These are phyloP conservation scores for Apiotrichum laibachii DNA, from an alignment of 1,284 basidiomycete genomes.

Conservation along the genomic window DNA sequence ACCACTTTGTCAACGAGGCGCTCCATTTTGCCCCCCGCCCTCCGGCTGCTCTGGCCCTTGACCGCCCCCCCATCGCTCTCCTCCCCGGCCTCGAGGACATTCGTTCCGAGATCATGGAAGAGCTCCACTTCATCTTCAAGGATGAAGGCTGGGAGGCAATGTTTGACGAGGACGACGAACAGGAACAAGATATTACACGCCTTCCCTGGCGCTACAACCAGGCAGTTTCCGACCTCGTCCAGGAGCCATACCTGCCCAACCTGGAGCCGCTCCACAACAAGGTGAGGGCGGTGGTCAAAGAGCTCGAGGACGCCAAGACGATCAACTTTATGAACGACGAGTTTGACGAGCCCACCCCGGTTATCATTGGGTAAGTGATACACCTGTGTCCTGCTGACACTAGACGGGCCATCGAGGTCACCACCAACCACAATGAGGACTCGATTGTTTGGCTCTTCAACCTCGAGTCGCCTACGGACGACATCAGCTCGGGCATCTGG, in stretches of 20 bases:
- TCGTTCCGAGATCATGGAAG: background rate
- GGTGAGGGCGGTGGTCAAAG: too few relatives aligned
- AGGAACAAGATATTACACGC: background rate
- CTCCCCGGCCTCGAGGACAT: background rate
- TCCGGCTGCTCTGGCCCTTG: background rate
- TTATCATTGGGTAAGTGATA: background rate
- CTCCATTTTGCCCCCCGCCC: background rate
- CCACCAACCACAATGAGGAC: background rate
- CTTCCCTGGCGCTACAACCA: too few relatives aligned
- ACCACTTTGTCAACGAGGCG: conserved; percentile 1
- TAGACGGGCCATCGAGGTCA: background rate
- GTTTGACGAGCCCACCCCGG: background rate
- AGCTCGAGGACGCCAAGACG: too few relatives aligned
- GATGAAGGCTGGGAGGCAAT: background rate
- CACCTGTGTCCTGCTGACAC: background rate
- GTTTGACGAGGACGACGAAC: background rate
- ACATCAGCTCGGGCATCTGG: background rate
- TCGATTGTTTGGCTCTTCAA: background rate
- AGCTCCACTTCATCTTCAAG: background rate
- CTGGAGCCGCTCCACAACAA: too few relatives aligned
- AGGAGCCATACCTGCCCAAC: too few relatives aligned
- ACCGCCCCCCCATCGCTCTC: background rate
- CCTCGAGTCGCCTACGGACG: background rate
- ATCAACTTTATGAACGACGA: background rate
- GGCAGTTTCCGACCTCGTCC: too few relatives aligned